phyloP scores from a whole-genome alignment of 202 grass and related monocot species.

The Digitaria exilis region DNA sequence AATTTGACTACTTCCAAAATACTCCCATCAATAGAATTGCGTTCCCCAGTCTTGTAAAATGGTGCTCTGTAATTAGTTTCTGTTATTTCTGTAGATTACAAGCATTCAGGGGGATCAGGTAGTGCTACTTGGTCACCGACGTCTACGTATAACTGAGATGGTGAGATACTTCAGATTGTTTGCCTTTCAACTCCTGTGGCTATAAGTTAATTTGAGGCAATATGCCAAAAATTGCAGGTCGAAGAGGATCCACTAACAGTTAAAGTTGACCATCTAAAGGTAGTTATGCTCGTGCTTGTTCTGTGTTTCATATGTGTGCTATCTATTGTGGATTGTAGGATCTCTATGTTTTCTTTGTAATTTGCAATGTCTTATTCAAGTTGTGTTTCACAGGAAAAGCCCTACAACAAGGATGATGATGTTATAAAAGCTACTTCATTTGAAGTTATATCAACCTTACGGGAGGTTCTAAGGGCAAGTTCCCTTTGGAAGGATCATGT shows the following conservation, averaged over 20 bases:
- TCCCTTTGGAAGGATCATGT: slow-evolving; percentile 97
- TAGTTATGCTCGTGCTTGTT: slow-evolving; percentile 40
- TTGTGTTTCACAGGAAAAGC: slow-evolving; percentile 65
- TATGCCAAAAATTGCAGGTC: slow-evolving; percentile 56
- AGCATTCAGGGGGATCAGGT: slow-evolving; percentile 94
- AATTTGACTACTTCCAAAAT: slow-evolving; percentile 23
- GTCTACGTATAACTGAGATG: slow-evolving; percentile 85
- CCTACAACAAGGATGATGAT: slow-evolving; percentile 95
- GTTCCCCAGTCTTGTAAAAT: slow-evolving; percentile 23
- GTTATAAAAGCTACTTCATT: slow-evolving; percentile 94
- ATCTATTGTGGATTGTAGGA: slow-evolving; percentile 17
- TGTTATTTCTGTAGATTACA: slow-evolving; percentile 69
- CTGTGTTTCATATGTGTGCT: slow-evolving; percentile 11
- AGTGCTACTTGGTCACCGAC: slow-evolving; percentile 77
- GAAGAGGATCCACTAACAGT: slow-evolving; percentile 97
- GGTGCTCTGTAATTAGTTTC: slow-evolving; percentile 29
- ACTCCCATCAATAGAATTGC: background rate
- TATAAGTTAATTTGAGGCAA: slow-evolving; percentile 36
- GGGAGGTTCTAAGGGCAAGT: slow-evolving; percentile 89
- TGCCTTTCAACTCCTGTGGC: slow-evolving; percentile 24
- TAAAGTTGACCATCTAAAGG: slow-evolving; percentile 96
- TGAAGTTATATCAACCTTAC: slow-evolving; percentile 99
- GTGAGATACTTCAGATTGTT: slow-evolving; percentile 50
- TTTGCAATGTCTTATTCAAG: slow-evolving; percentile 37
- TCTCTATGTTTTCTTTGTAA: slow-evolving; percentile 18